Percentiles rank a stretch among this genome's conserved stretches.
Conservation (phyloP, 2,329 filamentous ascomycete genomes). For the Dendryphion nanum region DNA sequence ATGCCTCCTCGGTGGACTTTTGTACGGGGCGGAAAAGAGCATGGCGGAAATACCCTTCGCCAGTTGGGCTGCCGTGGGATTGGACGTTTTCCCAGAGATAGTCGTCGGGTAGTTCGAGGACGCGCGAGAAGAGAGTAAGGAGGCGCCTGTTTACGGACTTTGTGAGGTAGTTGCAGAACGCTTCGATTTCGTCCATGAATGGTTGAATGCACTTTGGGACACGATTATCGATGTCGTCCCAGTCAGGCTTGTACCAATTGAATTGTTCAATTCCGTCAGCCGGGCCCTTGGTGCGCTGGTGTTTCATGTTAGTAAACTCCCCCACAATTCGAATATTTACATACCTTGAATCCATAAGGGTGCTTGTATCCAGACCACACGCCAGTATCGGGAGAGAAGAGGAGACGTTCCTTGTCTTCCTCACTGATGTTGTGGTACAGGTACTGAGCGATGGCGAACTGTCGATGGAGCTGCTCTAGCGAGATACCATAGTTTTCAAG, state of each 20-base stretch:
- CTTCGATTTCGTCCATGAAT: slow-evolving; percentile 52
- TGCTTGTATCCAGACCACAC: slow-evolving; percentile 53
- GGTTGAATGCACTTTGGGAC: slow-evolving; percentile 48
- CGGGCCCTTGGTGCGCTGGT: slow-evolving; percentile 37
- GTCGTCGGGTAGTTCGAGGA: slow-evolving; percentile 20
- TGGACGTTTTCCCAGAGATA: slow-evolving; percentile 24
- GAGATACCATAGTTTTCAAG: slow-evolving; percentile 53
- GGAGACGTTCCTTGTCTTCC: slow-evolving; percentile 49
- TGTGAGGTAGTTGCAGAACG: slow-evolving; percentile 49
- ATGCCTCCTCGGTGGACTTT: slow-evolving; percentile 20
- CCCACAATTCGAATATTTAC: slow-evolving; percentile 1
- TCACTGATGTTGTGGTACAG: slow-evolving; percentile 51
- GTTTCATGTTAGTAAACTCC: not conserved
- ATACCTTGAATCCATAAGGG: slow-evolving; percentile 46
- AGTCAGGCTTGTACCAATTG: slow-evolving; percentile 53
- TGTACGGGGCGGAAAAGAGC: slow-evolving; percentile 22
- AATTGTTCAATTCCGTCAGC: slow-evolving; percentile 55
- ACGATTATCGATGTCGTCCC: slow-evolving; percentile 41
- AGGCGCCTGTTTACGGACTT: slow-evolving; percentile 47
- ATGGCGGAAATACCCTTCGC: slow-evolving; percentile 24
- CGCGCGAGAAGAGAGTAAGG: slow-evolving; percentile 21
- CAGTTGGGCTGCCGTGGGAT: slow-evolving; percentile 19
- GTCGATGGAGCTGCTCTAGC: slow-evolving; percentile 48
- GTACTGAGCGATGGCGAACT: slow-evolving; percentile 53
- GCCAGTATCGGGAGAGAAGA: slow-evolving; percentile 50